Evolutionary conservation across 192 early-diverging fungal genomes (phyloP).

Genomic region (Geranomyces michiganensis): DNA sequence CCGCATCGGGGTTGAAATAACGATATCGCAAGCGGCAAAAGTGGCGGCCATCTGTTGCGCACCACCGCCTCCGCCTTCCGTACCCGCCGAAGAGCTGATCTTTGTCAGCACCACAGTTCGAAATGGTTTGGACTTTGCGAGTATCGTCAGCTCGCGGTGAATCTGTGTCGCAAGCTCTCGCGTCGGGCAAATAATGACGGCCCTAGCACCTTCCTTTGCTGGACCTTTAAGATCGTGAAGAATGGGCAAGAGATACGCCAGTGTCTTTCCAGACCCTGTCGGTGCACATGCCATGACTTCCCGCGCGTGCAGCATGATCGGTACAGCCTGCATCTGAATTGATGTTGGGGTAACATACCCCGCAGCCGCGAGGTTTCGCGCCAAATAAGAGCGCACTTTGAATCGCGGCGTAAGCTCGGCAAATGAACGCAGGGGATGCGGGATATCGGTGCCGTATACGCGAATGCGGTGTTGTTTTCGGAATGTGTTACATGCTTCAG

Average conservation of each 20-base stretch:
- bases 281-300: constrained; percentile 96
- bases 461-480: constrained; percentile 80
- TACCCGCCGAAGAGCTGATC: constrained; percentile 52
- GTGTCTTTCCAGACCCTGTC: constrained; percentile 97
- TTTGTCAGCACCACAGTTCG: constrained; percentile 85
- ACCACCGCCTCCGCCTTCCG: constrained; percentile 52
- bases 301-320: constrained; percentile 83
- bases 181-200: constrained; percentile 91
- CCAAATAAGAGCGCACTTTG: constrained; percentile 69
- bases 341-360: constrained; percentile 81
- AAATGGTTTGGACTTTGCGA: constrained; percentile 77
- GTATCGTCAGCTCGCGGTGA: constrained; percentile 75
- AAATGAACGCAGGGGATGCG: constrained; percentile 82
- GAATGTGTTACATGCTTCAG: constrained; percentile 48
- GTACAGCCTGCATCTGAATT: constrained; percentile 93
- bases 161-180: constrained; percentile 95
- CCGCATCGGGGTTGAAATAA: constrained; percentile 91
- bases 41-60: constrained; percentile 19
- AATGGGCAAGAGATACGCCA: constrained; percentile 92
- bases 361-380: constrained; percentile 67
- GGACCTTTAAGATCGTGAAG: constrained; percentile 80
- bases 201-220: constrained; percentile 79
- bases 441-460: constrained; percentile 83
- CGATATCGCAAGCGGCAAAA: constrained; percentile 64
- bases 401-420: constrained; percentile 63